Percentiles rank a stretch among this genome's conserved stretches.
phyloP scores from a whole-genome alignment of 305 asterid genomes.

The Salvia sclarea region DNA sequence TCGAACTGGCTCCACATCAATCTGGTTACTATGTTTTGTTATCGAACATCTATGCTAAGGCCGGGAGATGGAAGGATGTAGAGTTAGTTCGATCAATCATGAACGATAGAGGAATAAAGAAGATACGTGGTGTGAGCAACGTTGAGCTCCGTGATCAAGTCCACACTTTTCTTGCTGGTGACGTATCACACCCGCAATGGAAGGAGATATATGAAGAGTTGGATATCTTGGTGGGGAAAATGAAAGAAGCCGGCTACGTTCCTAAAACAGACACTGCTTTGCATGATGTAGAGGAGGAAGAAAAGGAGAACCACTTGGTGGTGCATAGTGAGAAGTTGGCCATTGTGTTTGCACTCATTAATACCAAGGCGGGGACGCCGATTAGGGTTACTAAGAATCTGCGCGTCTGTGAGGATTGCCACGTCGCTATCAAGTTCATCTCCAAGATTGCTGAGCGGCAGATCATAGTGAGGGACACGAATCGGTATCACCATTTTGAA shows the following conservation, averaged over 20 bases:
- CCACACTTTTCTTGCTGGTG: slow-evolving; percentile 83
- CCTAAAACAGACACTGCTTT: slow-evolving; percentile 69
- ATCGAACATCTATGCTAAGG: slow-evolving; percentile 82
- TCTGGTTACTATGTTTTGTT: slow-evolving; percentile 79
- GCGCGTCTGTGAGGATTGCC: slow-evolving; percentile 58
- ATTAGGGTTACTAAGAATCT: slow-evolving; percentile 77
- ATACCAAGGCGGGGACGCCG: slow-evolving; percentile 48
- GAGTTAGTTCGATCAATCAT: slow-evolving; percentile 59
- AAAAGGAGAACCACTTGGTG: slow-evolving; percentile 73
- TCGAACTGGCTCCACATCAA: slow-evolving; percentile 67
- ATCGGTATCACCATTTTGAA: slow-evolving; percentile 76
- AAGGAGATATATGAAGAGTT: slow-evolving; percentile 64
- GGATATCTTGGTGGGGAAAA: slow-evolving; percentile 63
- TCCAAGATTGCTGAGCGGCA: slow-evolving; percentile 64
- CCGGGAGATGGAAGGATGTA: slow-evolving; percentile 87
- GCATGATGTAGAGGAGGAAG: slow-evolving; percentile 92
- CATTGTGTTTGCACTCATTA: slow-evolving; percentile 68
- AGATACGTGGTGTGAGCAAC: slow-evolving; percentile 78
- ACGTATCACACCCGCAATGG: slow-evolving; percentile 59
- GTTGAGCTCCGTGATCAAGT: slow-evolving; percentile 59
- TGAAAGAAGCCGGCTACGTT: slow-evolving; percentile 72
- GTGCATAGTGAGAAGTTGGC: slow-evolving; percentile 72
- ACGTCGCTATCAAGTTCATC: slow-evolving; percentile 66
- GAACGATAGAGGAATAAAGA: slow-evolving; percentile 69
- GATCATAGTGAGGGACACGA: slow-evolving; percentile 74